Evolutionary conservation across 2,329 filamentous ascomycete genomes (phyloP).

Genomic region (Xylaria sp.): DNA sequence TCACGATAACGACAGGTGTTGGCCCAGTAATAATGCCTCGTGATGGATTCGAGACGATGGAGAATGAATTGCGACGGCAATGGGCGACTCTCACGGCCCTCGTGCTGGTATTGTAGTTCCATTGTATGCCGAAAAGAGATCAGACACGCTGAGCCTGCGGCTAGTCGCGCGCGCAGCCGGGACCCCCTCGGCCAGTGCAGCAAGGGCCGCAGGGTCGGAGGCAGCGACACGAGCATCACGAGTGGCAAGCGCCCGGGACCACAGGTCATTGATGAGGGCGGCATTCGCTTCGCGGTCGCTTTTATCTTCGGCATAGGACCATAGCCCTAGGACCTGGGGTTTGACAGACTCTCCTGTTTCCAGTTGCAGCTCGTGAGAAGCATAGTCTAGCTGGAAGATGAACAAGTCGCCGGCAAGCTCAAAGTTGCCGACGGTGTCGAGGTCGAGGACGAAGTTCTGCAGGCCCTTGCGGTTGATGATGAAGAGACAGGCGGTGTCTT

Average conservation of each 20-base stretch:
- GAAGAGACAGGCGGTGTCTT: constrained; percentile 63
- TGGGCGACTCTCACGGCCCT: background rate
- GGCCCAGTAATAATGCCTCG: background rate
- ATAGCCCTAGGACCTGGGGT: constrained; percentile 35
- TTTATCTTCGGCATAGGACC: constrained; percentile 38
- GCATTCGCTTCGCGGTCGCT: constrained; percentile 34
- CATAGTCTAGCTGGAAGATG: constrained; percentile 51
- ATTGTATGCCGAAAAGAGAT: constrained; percentile 30
- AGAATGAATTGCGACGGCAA: background rate
- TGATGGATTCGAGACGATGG: background rate
- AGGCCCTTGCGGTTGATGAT: constrained; percentile 75
- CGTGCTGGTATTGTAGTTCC: constrained; percentile 2
- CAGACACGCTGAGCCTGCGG: constrained; percentile 33
- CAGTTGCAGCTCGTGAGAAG: constrained; percentile 26
- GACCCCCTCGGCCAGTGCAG: constrained; percentile 4
- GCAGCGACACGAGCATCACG: constrained; percentile 24
- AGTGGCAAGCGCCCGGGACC: constrained; percentile 31
- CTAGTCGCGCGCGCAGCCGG: constrained; percentile 24
- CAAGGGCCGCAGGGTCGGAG: background rate
- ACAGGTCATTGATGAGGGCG: constrained; percentile 38
- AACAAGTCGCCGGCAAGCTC: constrained; percentile 65
- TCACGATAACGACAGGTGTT: background rate
- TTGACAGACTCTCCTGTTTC: constrained; percentile 33
- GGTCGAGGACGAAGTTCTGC: constrained; percentile 71
- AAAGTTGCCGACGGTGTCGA: constrained; percentile 65